phyloP scores from a whole-genome alignment of 306 rosid species.

The Morella rubra region DNA sequence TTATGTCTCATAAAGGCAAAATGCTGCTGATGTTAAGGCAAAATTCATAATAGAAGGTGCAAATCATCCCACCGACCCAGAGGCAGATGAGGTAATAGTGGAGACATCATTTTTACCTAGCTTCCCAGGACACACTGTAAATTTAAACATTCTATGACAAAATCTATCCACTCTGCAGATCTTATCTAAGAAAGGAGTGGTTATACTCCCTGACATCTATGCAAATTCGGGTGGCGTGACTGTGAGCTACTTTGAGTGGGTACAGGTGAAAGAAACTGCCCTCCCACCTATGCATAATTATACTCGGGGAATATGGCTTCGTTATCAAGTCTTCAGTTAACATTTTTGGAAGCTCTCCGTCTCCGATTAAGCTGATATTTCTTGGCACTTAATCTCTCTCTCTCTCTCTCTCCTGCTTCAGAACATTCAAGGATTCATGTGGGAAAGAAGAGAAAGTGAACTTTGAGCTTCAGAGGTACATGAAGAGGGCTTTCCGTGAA shows the following conservation, averaged over 20 bases:
- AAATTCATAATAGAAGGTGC: too few species aligned
- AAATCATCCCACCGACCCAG: too few species aligned
- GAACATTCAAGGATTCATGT: slow-evolving; percentile 47
- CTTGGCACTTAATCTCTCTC: not conserved
- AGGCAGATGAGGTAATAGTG: too few species aligned
- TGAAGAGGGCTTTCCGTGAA: too few species aligned
- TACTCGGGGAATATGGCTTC: not conserved
- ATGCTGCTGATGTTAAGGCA: too few species aligned
- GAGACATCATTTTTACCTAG: too few species aligned
- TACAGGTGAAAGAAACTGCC: slow-evolving; percentile 50
- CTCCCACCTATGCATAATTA: not conserved
- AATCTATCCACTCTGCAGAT: too few species aligned
- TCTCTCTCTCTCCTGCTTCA: not conserved
- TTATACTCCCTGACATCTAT: slow-evolving; percentile 66
- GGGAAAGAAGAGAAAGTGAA: not conserved
- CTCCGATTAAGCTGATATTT: not conserved
- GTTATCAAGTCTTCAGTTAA: not conserved
- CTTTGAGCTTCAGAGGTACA: too few species aligned
- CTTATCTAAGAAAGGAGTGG: slow-evolving; percentile 51
- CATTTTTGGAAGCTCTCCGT: not conserved
- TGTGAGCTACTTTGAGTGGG: slow-evolving; percentile 85
- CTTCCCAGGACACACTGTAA: not conserved
- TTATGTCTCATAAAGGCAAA: too few species aligned
- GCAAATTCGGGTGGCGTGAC: slow-evolving; percentile 80
- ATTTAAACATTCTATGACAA: too few species aligned